phyloP scores from a whole-genome alignment of 805 yeast genomes.

The Starmerella potacharoeniae region DNA sequence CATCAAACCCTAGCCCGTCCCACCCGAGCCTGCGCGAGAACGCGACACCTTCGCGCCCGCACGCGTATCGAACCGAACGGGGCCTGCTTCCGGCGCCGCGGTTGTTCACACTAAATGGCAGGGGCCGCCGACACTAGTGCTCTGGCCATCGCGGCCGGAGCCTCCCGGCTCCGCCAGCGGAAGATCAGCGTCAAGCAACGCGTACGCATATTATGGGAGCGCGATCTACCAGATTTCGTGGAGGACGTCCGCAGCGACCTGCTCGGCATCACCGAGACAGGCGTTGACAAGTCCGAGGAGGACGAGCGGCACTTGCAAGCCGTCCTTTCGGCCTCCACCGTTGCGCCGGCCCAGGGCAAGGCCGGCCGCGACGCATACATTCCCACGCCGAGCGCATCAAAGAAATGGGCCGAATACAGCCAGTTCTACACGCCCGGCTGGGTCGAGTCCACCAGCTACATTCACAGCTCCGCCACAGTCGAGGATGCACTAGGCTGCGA shows the following conservation, averaged over 20 bases:
- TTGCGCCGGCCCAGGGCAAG: slow-evolving; percentile 39
- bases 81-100: neutral
- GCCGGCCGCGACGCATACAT: slow-evolving; percentile 43
- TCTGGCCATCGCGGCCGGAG: slow-evolving; percentile 4
- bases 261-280: slow-evolving; percentile 76
- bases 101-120: neutral
- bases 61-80: neutral
- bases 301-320: slow-evolving; percentile 92
- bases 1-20: neutral
- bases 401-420: slow-evolving; percentile 62
- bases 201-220: slow-evolving; percentile 61
- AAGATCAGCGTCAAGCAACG: slow-evolving; percentile 88
- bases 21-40: neutral
- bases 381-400: slow-evolving; percentile 94
- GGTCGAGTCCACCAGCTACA: slow-evolving; percentile 63
- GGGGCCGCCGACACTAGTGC: neutral
- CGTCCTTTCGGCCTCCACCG: slow-evolving; percentile 70
- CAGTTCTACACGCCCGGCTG: slow-evolving; percentile 61
- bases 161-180: slow-evolving; percentile 80
- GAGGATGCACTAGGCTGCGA: slow-evolving; percentile 83
- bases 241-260: slow-evolving; percentile 73
- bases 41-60: neutral
- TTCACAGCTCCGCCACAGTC: slow-evolving; percentile 87
- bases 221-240: slow-evolving; percentile 71
- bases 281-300: slow-evolving; percentile 96